Evolutionary conservation across 2,329 filamentous ascomycete species (phyloP).

Genomic region (Tolypocladium inflatum): DNA sequence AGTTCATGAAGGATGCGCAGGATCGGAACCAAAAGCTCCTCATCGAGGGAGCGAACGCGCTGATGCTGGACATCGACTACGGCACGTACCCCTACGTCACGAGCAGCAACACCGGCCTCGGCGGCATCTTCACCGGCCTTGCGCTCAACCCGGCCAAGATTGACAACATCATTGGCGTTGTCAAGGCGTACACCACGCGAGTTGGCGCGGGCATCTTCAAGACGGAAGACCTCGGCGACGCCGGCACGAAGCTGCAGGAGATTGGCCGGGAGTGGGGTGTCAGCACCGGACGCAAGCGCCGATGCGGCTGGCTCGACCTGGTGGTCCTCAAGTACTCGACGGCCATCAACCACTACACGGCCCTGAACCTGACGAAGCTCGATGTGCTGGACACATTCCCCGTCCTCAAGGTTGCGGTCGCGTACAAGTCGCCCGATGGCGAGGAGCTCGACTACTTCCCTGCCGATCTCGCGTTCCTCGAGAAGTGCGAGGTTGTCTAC

Average conservation of each 20-base stretch:
- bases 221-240: slow-evolving; percentile 7
- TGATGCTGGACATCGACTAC: slow-evolving; percentile 59
- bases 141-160: slow-evolving; percentile 43
- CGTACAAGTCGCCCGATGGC: slow-evolving; percentile 9
- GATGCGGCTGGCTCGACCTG: slow-evolving; percentile 11
- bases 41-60: slow-evolving; percentile 52
- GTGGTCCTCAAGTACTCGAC: slow-evolving; percentile 3
- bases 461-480: slow-evolving; percentile 4
- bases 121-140: slow-evolving; percentile 15
- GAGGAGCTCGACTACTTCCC: slow-evolving; percentile 8
- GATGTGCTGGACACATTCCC: slow-evolving; percentile 20
- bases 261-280: slow-evolving; percentile 18
- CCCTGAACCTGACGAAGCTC: slow-evolving; percentile 9
- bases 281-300: slow-evolving; percentile 7
- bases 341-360: slow-evolving; percentile 5
- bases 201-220: slow-evolving; percentile 8
- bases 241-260: slow-evolving; percentile 36
- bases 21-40: slow-evolving; percentile 49
- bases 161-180: slow-evolving; percentile 50
- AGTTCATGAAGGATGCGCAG: slow-evolving; percentile 54
- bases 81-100: slow-evolving; percentile 21
- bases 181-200: slow-evolving; percentile 33
- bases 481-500: slow-evolving; percentile 5
- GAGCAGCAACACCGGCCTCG: slow-evolving; percentile 15
- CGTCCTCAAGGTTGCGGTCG: slow-evolving; percentile 45